Percentiles rank a stretch among this genome's conserved stretches.
These are phyloP conservation scores for Paecilomyces niveus DNA, from an alignment of 2,329 filamentous ascomycete genomes.

Conservation along the genomic window DNA sequence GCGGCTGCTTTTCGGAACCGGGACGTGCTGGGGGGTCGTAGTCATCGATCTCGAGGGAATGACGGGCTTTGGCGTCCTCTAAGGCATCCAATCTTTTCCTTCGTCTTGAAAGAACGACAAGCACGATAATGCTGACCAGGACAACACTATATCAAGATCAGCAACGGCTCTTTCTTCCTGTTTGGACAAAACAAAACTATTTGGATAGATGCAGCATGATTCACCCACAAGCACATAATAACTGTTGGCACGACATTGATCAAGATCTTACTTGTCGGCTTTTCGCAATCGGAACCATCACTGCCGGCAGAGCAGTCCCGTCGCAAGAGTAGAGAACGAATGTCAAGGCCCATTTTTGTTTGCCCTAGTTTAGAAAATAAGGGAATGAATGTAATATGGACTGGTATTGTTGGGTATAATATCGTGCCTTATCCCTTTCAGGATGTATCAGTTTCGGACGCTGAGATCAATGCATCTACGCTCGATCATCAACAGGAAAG, in stretches of 20 bases:
- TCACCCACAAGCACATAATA: slow-evolving; percentile 4
- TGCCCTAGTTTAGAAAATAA: not conserved
- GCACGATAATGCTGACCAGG: not conserved
- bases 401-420: not conserved
- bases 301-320: not conserved
- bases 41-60: slow-evolving; percentile 7
- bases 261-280: slow-evolving; percentile 5
- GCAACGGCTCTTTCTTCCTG: not conserved
- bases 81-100: slow-evolving; percentile 2
- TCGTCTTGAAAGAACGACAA: slow-evolving; percentile 6
- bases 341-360: not conserved
- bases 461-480: not conserved
- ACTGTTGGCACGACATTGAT: slow-evolving; percentile 6
- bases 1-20: not conserved
- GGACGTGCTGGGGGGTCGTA: slow-evolving; percentile 4
- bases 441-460: not conserved
- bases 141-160: slow-evolving; percentile 3
- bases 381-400: not conserved
- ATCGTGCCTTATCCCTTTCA: not conserved
- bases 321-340: not conserved
- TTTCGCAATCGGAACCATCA: slow-evolving; percentile 3
- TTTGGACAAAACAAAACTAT: not conserved
- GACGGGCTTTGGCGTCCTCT: slow-evolving; percentile 6
- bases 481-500: not conserved
- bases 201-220: not conserved